phyloP scores from a whole-genome alignment of 2,329 filamentous ascomycete genomes.

The Drechslerella dactyloides region DNA sequence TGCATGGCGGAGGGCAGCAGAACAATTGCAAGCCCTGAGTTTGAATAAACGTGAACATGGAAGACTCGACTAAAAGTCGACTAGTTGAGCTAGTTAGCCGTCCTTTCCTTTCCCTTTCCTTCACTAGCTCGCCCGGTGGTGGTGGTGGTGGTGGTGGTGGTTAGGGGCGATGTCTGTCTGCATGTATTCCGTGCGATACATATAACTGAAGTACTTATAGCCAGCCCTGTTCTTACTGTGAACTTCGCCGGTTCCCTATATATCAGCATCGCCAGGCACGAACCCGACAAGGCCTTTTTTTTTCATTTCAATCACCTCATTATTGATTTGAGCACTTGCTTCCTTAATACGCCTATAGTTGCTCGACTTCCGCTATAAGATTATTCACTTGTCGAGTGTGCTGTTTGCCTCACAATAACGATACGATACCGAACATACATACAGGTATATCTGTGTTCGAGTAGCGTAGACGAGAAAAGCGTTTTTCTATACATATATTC shows the following conservation, averaged over 20 bases:
- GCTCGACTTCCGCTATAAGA: background rate
- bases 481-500: no score
- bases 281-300: constrained; percentile 36
- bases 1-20: background rate
- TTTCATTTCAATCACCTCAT: constrained; percentile 1
- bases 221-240: constrained; percentile 7
- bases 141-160: background rate
- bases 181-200: constrained; percentile 17
- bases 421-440: background rate
- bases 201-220: constrained; percentile 9
- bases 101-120: constrained; percentile 9
- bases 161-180: constrained; percentile 1
- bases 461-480: no score
- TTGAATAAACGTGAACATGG: background rate
- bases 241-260: constrained; percentile 19
- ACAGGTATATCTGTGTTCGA: constrained; percentile 2
- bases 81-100: constrained; percentile 3
- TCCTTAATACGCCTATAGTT: constrained; percentile 8
- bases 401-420: background rate
- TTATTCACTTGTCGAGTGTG: background rate
- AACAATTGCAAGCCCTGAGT: background rate
- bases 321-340: background rate
- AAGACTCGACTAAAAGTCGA: background rate
- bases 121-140: background rate
- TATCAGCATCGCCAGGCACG: constrained; percentile 49